These are phyloP conservation scores for Candida silvatica DNA, from an alignment of 805 yeast species.

Conservation along the genomic window DNA sequence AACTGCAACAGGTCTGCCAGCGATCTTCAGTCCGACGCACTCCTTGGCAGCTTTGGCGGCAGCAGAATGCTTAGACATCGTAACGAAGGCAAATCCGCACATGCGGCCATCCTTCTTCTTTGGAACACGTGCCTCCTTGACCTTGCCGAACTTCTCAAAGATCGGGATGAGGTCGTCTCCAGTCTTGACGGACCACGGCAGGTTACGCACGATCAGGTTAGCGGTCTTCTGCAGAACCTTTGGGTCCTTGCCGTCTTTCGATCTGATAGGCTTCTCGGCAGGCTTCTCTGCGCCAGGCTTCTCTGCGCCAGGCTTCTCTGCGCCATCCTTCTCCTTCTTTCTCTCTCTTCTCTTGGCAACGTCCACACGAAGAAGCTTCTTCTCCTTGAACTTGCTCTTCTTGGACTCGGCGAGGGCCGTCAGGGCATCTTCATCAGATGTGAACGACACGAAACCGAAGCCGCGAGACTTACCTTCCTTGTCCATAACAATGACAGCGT, in stretches of 20 bases:
- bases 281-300: slow-evolving; percentile 2
- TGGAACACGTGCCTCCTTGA: slow-evolving; percentile 84
- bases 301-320: slow-evolving; percentile 31
- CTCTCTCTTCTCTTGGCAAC: slow-evolving; percentile 91
- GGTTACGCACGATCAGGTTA: slow-evolving; percentile 78
- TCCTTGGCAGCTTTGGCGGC: slow-evolving; percentile 80
- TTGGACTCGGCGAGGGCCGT: slow-evolving; percentile 64
- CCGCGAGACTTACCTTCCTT: slow-evolving; percentile 74
- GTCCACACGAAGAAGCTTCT: slow-evolving; percentile 62
- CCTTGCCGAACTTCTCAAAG: slow-evolving; percentile 76
- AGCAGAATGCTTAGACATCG: slow-evolving; percentile 69
- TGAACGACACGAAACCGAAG: slow-evolving; percentile 91
- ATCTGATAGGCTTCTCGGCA: background rate
- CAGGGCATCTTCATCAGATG: slow-evolving; percentile 74
- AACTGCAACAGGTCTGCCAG: slow-evolving; percentile 87
- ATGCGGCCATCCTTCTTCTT: slow-evolving; percentile 79
- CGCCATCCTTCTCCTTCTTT: slow-evolving; percentile 29
- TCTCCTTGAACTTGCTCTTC: slow-evolving; percentile 53
- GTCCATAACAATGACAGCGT: slow-evolving; percentile 86
- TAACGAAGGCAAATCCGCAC: slow-evolving; percentile 93
- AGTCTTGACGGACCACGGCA: slow-evolving; percentile 92
- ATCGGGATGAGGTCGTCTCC: slow-evolving; percentile 61
- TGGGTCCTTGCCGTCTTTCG: slow-evolving; percentile 7
- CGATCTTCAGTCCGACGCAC: slow-evolving; percentile 66
- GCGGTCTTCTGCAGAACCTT: slow-evolving; percentile 49